Evolutionary conservation across 2,329 filamentous ascomycete species (phyloP).

Genomic region (Sarocladium strictum): DNA sequence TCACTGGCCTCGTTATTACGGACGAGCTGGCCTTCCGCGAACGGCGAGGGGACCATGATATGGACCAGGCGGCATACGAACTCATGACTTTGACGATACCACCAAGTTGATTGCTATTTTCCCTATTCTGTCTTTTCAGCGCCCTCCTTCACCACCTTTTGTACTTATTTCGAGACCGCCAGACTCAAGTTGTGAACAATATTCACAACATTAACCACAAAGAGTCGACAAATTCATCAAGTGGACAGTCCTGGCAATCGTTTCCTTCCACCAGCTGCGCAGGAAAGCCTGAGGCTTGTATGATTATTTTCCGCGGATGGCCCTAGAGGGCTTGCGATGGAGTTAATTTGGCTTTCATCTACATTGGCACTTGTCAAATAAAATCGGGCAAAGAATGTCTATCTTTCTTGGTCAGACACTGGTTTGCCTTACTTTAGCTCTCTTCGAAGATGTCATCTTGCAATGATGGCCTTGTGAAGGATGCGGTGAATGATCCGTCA

Average conservation of each 20-base stretch:
- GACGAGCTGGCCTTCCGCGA: background rate
- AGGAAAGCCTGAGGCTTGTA: background rate
- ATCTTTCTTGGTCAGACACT: too few species aligned
- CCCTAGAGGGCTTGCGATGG: background rate
- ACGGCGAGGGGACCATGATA: background rate
- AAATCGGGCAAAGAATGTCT: background rate
- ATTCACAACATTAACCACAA: too few species aligned
- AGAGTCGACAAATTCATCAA: background rate
- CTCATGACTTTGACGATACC: conserved; percentile 9
- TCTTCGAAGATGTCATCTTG: too few species aligned
- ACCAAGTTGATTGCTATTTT: background rate
- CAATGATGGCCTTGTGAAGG: too few species aligned
- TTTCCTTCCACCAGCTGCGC: background rate
- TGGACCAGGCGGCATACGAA: background rate
- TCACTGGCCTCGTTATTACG: background rate
- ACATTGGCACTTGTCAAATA: too few species aligned
- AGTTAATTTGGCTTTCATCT: background rate
- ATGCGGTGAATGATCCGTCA: too few species aligned
- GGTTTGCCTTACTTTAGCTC: too few species aligned
- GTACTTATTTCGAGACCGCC: too few species aligned
- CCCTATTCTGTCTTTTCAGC: background rate
- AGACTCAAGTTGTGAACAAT: too few species aligned
- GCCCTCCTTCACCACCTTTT: background rate
- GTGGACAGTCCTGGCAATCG: background rate
- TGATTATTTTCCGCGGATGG: background rate